Base-by-base conservation (phyloP, 1,284 basidiomycete genomes). In the Sphagnurus paluster region DNA sequence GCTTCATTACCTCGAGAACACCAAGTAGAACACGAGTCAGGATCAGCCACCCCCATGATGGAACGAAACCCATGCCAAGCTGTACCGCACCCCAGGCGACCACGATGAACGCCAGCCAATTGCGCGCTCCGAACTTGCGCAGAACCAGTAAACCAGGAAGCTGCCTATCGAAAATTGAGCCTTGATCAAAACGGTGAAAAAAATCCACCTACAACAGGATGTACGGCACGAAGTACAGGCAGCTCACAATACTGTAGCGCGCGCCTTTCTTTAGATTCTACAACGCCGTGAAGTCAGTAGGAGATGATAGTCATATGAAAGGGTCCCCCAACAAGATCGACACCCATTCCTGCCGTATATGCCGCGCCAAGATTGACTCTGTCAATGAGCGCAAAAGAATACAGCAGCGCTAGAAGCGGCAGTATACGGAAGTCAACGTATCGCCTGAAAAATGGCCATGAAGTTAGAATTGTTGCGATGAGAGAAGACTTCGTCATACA, bases 331-430 rank as follows among this genome's bases (percentile, higher is more conserved):
- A 74, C 72, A 47, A 75, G 54, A 44, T 69, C 71, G 20, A 48
- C 52, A 10, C 66, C 69, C 71, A 75, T 73, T 32, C 70, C 72
- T 26, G 71, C 71, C 19, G 67, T 69, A 38, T 67, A 65, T 14
- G 72, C 72, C 16, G 66, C 65, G 19, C 70, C 71, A 40, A 74
- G 58, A 51, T 74, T 74, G 46, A 69, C 66, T 55, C 72, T 62
- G 55, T 74, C 73, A 48, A 74, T 70, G 33, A 73, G 53, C 10
- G 70, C 64, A 44, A 74, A 68, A 11, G 71, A 63, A 49, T 70
- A 72, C 9, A 72, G 56, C 34, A 72, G 35, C 2, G 67, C 64
- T 5, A 75, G 59, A 7, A 75, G 50, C 3, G 72, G 71, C 9
- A 75, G 60, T 34, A 74, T 67, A 25, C 70, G 64, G 56, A 62